Evolutionary conservation across 305 asterid species (phyloP).

Genomic region (Solanum hybrid): DNA sequence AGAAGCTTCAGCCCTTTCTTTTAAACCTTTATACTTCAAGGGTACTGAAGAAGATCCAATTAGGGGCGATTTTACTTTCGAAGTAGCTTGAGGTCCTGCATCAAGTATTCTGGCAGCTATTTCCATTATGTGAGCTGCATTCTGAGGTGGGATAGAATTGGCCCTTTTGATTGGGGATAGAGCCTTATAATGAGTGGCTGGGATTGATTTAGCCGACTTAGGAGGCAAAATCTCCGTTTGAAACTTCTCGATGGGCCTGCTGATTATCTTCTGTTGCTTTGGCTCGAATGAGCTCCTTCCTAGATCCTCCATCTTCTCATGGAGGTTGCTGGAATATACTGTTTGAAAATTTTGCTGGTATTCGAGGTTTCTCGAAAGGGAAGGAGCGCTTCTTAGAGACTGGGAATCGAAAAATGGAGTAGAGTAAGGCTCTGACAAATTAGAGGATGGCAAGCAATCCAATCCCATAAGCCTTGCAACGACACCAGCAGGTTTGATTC

Average conservation of each 20-base stretch:
- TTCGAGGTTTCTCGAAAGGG: slow-evolving; percentile 32
- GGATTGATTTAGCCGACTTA: slow-evolving; percentile 67
- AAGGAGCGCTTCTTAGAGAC: slow-evolving; percentile 36
- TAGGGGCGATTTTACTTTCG: slow-evolving; percentile 30
- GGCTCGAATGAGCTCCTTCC: slow-evolving; percentile 17
- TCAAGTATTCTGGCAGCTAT: slow-evolving; percentile 68
- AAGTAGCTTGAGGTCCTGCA: slow-evolving; percentile 31
- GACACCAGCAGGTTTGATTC: slow-evolving; percentile 55
- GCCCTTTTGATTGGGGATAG: slow-evolving; percentile 63
- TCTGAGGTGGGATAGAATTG: slow-evolving; percentile 40
- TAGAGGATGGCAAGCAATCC: slow-evolving; percentile 61
- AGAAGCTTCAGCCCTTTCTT: slow-evolving; percentile 47
- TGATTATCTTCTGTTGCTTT: slow-evolving; percentile 31
- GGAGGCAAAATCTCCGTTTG: slow-evolving; percentile 72
- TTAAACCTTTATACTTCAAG: slow-evolving; percentile 45
- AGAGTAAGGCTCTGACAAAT: slow-evolving; percentile 31
- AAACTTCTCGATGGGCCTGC: slow-evolving; percentile 55
- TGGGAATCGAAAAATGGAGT: slow-evolving; percentile 40
- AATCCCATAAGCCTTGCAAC: slow-evolving; percentile 96
- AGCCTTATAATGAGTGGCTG: slow-evolving; percentile 56
- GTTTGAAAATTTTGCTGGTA: slow-evolving; percentile 30
- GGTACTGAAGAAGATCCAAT: slow-evolving; percentile 50
- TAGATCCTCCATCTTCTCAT: slow-evolving; percentile 17
- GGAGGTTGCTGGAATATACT: slow-evolving; percentile 30
- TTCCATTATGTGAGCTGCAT: slow-evolving; percentile 80